Evolutionary conservation across 139 green algal genomes (phyloP), one percentile per base, ranked within the genome.

Genomic region (Chlamydomonas sp.): DNA sequence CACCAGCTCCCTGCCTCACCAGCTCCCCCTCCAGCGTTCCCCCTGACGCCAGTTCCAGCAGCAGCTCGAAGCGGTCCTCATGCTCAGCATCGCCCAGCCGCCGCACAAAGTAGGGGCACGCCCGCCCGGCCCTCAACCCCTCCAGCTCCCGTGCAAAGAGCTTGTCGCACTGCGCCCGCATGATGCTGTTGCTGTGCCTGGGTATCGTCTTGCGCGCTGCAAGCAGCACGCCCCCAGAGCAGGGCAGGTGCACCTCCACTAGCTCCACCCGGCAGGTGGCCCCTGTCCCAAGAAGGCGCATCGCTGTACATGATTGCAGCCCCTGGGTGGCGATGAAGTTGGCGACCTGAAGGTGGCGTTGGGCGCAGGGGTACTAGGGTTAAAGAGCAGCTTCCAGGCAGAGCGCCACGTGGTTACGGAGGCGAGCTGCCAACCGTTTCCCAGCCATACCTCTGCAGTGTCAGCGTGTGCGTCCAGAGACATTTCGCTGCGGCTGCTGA

Each of bases 171-270:
- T 72, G 63, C 20, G 81, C 69, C 0, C 81, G 81, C 71, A 86
- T 12, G n/a, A 80, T 69, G 3, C 71, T 69, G 72, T 86, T 71
- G 10, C n/a, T 8, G 69, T 16, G 63, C 20, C 81, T 60, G 14
- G 71, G 81, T n/a, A 79, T 62, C 20, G 71, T 73, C 81, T 86
- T 86, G n/a, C 81, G 69, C 60, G 81, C 81, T 2, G 81, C 81
- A 14, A 59, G 67, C 9, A 15, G 67, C 67, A 73, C 67, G 10
- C 8, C 63, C 67, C 67, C 57, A 57, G 16, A 16, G 71, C 12
- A 9, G 71, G 20, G 71, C 12, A 59, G 71, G 4, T 74, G 12
- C 0, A 86, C 16, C 1, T 69, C 59, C 0, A 86, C 80, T 2
- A 86, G 59, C 4, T 86, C 68, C 18, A 86, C 80, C 1, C n/a